Percentiles rank a stretch among this genome's conserved stretches.
Conservation (phyloP, 257 asterid genomes). For the Ophiorrhiza pumila region DNA sequence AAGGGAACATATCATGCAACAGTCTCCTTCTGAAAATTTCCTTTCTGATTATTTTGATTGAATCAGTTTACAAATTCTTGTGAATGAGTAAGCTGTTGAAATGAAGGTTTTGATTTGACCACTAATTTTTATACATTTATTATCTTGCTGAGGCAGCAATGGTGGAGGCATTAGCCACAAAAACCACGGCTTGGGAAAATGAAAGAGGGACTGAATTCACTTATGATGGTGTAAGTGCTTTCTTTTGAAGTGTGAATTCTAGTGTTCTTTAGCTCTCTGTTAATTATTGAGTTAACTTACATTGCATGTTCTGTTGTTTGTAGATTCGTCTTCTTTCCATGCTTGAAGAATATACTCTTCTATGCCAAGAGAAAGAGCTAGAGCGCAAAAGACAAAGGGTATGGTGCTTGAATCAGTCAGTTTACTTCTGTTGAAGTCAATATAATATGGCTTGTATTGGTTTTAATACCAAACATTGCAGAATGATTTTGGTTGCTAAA, state of each 20-base stretch:
- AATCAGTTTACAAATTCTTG: not conserved
- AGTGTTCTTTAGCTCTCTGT: not conserved
- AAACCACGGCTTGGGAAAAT: constrained; percentile 77
- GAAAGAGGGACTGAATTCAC: constrained; percentile 75
- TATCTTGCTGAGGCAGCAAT: constrained; percentile 47
- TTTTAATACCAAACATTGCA: not conserved
- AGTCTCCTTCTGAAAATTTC: no score
- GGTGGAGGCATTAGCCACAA: constrained; percentile 86
- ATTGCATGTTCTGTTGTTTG: constrained; percentile 14
- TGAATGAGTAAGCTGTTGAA: not conserved
- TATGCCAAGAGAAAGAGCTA: constrained; percentile 81
- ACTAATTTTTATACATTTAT: constrained; percentile 4
- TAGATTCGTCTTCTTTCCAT: constrained; percentile 80
- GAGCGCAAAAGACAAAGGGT: constrained; percentile 93
- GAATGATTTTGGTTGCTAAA: not conserved
- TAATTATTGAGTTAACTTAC: not conserved
- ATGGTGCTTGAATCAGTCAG: constrained; percentile 16
- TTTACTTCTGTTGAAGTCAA: not conserved
- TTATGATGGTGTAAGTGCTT: constrained; percentile 79
- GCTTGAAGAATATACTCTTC: constrained; percentile 69
- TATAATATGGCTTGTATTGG: not conserved
- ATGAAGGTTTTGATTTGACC: constrained; percentile 6
- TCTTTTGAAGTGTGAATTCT: not conserved
- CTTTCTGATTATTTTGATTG: not conserved
- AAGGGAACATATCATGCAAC: not conserved